Conservation (phyloP, 805 yeast species). For the Sungouiozyma ichnusensis region DNA sequence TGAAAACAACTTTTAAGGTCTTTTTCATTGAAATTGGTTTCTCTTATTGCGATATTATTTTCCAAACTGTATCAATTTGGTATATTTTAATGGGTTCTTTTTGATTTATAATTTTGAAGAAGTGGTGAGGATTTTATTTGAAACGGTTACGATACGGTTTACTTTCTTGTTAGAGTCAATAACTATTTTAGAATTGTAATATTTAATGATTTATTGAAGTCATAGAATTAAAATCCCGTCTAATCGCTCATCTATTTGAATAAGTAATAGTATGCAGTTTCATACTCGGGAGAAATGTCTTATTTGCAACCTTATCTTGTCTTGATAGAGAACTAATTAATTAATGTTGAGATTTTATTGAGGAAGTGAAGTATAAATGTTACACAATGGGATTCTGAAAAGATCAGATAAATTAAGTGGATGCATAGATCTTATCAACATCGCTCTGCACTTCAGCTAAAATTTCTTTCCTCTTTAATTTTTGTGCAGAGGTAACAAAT, state of each 20-base stretch:
- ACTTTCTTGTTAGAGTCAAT: no score
- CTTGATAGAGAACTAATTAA: not conserved
- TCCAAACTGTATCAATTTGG: not conserved
- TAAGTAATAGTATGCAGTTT: slow-evolving; percentile 31
- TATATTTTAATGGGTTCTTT: no score
- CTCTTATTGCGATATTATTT: not conserved
- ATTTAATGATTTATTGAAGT: slow-evolving; percentile 15
- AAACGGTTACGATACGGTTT: no score
- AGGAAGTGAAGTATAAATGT: not conserved
- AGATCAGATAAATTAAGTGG: not conserved
- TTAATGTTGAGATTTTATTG: not conserved
- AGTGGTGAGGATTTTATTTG: slow-evolving; percentile 1
- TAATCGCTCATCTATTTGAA: slow-evolving; percentile 33
- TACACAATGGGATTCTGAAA: not conserved
- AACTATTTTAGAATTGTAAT: no score
- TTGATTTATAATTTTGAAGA: slow-evolving; percentile 7
- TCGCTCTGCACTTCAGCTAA: slow-evolving; percentile 53
- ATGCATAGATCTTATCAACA: slow-evolving; percentile 53
- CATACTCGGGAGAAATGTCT: slow-evolving; percentile 30
- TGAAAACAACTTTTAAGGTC: not conserved
- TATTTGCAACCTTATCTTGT: not conserved
- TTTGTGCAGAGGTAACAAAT: slow-evolving; percentile 89
- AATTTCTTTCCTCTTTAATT: slow-evolving; percentile 88
- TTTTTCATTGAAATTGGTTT: not conserved
- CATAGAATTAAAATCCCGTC: slow-evolving; percentile 28